These are phyloP conservation scores for Fraxinus floribunda DNA, from an alignment of 305 asterid genomes.

Conservation along the genomic window DNA sequence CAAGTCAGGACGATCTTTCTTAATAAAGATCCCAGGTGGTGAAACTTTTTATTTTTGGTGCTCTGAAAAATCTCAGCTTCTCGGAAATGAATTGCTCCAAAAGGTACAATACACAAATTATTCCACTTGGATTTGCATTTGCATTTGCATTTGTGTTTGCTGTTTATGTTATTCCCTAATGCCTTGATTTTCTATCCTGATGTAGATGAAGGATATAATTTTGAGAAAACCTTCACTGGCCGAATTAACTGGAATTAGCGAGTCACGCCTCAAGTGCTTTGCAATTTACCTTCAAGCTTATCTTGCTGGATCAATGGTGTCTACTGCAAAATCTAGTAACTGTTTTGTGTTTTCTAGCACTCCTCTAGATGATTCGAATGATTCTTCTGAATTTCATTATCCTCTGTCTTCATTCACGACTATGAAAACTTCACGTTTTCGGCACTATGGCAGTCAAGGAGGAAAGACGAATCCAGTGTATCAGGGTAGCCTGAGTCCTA, in stretches of 20 bases:
- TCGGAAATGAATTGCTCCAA: constrained; percentile 68
- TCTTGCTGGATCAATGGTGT: constrained; percentile 62
- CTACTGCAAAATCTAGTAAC: constrained; percentile 34
- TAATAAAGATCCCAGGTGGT: constrained; percentile 42
- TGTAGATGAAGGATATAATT: constrained; percentile 80
- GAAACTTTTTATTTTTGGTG: constrained; percentile 69
- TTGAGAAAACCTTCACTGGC: constrained; percentile 68
- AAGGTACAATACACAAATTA: constrained; percentile 48
- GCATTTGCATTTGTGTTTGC: neutral
- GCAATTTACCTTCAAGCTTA: constrained; percentile 70
- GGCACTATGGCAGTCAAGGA: constrained; percentile 43
- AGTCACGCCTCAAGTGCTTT: constrained; percentile 74
- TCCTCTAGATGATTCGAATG: constrained; percentile 32
- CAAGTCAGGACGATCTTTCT: constrained; percentile 78
- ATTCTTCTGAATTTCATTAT: constrained; percentile 38
- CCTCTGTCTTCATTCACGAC: constrained; percentile 46
- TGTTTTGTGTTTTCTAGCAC: constrained; percentile 27
- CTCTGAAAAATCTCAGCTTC: constrained; percentile 72
- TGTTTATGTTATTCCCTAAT: constrained; percentile 14
- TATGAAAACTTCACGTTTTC: constrained; percentile 40
- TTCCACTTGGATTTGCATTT: neutral
- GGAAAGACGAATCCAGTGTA: constrained; percentile 43
- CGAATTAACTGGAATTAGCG: constrained; percentile 79
- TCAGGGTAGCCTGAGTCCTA: constrained; percentile 62
- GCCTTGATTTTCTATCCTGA: constrained; percentile 15